phyloP scores from a whole-genome alignment of 2,329 filamentous ascomycete genomes.

The Volutella citrinella region DNA sequence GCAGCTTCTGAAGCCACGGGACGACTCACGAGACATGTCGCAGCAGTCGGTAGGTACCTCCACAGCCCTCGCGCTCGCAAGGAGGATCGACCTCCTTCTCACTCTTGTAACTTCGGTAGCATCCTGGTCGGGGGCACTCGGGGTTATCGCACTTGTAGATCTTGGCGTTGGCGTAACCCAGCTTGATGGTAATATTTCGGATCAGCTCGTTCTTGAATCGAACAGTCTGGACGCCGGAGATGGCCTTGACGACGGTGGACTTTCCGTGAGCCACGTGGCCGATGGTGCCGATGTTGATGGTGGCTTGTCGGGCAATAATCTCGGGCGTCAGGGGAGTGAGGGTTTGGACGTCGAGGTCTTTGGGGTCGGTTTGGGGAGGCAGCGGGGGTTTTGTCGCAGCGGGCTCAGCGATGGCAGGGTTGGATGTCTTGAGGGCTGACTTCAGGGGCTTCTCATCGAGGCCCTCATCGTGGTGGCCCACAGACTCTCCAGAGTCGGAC shows the following conservation, averaged over 20 bases:
- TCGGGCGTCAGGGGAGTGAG: conserved; percentile 88
- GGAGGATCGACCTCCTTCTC: conserved; percentile 98
- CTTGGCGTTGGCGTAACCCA: conserved; percentile 98
- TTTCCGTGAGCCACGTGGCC: conserved; percentile 99
- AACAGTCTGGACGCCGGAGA: conserved; percentile 97
- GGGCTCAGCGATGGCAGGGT: conserved; percentile 52
- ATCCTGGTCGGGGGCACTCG: conserved; percentile 88
- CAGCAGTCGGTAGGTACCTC: conserved; percentile 80
- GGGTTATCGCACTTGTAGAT: conserved; percentile 97
- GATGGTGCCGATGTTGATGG: conserved; percentile 98
- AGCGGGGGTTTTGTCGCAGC: conserved; percentile 52
- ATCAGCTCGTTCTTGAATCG: conserved; percentile 99
- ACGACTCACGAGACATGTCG: conserved; percentile 83
- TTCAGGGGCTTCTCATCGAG: conserved; percentile 70
- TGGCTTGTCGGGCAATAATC: conserved; percentile 96
- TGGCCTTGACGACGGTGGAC: conserved; percentile 97
- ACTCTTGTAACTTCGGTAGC: conserved; percentile 96
- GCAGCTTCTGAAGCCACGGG: too few relatives aligned
- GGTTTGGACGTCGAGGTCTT: conserved; percentile 76
- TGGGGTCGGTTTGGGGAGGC: conserved; percentile 90
- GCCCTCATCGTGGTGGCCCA: conserved; percentile 55
- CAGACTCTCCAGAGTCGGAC: conserved; percentile 63
- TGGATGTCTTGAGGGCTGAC: conserved; percentile 78
- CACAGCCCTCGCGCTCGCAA: conserved; percentile 90
- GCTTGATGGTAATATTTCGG: conserved; percentile 99